Evolutionary conservation across 306 rosid genomes (phyloP).

Genomic region (Spatholobus suberectus): DNA sequence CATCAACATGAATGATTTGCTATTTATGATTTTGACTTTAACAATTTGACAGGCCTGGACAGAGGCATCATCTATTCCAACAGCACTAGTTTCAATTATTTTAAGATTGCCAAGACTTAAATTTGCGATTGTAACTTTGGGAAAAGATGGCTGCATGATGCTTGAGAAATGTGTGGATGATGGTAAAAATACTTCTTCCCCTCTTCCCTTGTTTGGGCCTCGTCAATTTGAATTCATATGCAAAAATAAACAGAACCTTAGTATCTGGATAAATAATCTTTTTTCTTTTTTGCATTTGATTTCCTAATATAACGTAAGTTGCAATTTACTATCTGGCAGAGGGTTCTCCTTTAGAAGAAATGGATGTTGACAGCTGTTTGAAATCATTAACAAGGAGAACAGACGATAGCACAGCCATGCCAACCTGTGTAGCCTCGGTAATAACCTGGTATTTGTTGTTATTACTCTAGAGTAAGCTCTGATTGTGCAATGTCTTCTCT

Average conservation of each 20-base stretch:
- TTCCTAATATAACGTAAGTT: conserved; percentile 6
- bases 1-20: conserved; percentile 8
- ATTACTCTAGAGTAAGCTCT: not conserved
- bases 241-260: conserved; percentile 18
- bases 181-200: conserved; percentile 51
- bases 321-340: conserved; percentile 54
- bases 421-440: conserved; percentile 78
- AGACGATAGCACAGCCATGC: conserved; percentile 56
- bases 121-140: conserved; percentile 85
- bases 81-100: conserved; percentile 79
- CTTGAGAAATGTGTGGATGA: conserved; percentile 65
- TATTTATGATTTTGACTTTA: conserved; percentile 27
- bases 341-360: conserved; percentile 56
- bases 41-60: conserved; percentile 80
- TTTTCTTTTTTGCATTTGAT: conserved; percentile 29
- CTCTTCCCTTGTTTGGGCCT: not conserved
- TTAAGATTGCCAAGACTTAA: conserved; percentile 74
- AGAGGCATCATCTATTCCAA: conserved; percentile 68
- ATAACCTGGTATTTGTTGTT: conserved; percentile 34
- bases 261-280: conserved; percentile 21
- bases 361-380: conserved; percentile 59
- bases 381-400: conserved; percentile 56
- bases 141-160: conserved; percentile 91
- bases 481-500: not conserved
- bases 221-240: conserved; percentile 9